Evolutionary conservation across 106 monocot genomes (phyloP), one percentile per base, ranked within the genome.

Genomic region (Dactylorhiza incarnata): DNA sequence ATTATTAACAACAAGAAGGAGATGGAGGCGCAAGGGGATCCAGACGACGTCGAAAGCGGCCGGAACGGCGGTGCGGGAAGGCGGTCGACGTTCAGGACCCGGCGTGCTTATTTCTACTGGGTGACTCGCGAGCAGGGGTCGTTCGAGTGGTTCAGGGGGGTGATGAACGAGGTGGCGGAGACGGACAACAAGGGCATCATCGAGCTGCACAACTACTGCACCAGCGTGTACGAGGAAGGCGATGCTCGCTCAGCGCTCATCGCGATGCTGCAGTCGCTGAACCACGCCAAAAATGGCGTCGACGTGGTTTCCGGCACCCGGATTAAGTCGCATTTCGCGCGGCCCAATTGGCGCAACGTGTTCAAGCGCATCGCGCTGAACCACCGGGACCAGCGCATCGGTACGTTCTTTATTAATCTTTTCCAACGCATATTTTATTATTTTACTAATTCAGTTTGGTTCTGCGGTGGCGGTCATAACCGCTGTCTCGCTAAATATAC

Each of bases 221-320:
- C 95, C 11, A 96, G 95, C 79, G 95, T 96, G 14, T 96, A 93
- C 82, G 95, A 96, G 83, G 95, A 96, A 54, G 95, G 95, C 20
- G 95, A 96, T 62, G 95, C 92, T 1, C 76, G 95, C 3, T 95
- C 95, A 0, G 95, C 95, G 0, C 86, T 96, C 52, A 89, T 93
- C 46, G 83, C 88, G 19, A 93, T 95, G 90, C 78, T 95, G 68
- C 95, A 95, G 85, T 87, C 86, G 7, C 82, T 95, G 17, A 86
- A 95, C 72, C 93, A 93, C 66, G 93, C 88, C 61, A 93, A 95
- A 80, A 45, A 90, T 48, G 95, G 95, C 8, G 88, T 90, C 16
- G 95, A 92, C 69, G 82, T 95, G 22, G 92, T 95, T 15, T 88
- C 95, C 5, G 95, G 95, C 13, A 90, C 95, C 47, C 77, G 89